Evolutionary conservation across 768 basidiomycete species (phyloP), one percentile per base, ranked within the genome.

Genomic region (Boletus reticulatus): DNA sequence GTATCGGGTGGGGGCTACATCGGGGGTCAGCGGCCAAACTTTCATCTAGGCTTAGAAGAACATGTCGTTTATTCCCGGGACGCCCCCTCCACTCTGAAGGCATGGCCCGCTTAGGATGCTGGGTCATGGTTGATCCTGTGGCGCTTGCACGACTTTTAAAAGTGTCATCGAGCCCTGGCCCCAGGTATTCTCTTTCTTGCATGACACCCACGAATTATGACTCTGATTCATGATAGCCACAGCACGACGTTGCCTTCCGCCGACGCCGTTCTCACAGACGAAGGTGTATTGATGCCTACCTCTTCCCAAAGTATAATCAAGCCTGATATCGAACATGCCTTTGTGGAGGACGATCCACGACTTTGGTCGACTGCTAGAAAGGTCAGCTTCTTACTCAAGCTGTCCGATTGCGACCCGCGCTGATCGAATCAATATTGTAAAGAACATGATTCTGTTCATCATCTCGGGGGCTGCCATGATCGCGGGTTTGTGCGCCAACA

Each of bases 291-390:
- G 27, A 51, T 31, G 2, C 31, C 39, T 3, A 20, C 50, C 10
- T 22, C 45, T 37, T 57, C 49, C 1, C 29, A 53, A 16, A 27
- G 24, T 19, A 22, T 41, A 13, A n/a, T 41, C 22, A 22, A 63
- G 43, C 57, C 52, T 22, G 76, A 76, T 43, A 75, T 76, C 16
- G 76, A 76, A 50, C 76, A 76, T 51, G 68, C 63, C 6, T 20
- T 55, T 19, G 85, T 88, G 13, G 69, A 74, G 11, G 78, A 88
- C 59, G 87, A 88, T 67, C 87, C 87, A 1, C 78, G 87, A 38
- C 62, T 65, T 52, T 88, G 87, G 87, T 80, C 83, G 8, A 58
- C 67, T 41, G 48, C 77, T 24, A 77, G 80, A 59, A 88, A 88
- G 77, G 87, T 84, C 6, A 4, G 37, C 20, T 8, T 11, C 46